phyloP scores from a whole-genome alignment of 352 stramenopile genomes.

The Phytophthora agathidicida region DNA sequence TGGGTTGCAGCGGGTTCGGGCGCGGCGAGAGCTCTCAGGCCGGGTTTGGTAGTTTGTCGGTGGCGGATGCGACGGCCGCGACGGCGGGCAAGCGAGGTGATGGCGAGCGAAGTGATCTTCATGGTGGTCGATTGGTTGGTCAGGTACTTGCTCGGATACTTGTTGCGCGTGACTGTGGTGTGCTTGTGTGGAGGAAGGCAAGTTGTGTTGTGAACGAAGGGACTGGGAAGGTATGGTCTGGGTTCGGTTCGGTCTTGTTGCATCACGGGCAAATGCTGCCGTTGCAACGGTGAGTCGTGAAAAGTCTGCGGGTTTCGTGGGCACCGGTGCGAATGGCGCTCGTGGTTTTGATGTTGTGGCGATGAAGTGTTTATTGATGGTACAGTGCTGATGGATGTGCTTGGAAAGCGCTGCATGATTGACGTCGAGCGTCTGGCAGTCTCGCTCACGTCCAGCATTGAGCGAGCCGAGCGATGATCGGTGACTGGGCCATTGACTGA shows the following conservation, averaged over 20 bases:
- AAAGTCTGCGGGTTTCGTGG: not conserved
- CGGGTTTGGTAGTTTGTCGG: not conserved
- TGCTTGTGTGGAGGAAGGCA: not conserved
- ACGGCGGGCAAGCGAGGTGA: slow-evolving; percentile 1
- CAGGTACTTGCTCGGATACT: no score
- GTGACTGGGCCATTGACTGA: no score
- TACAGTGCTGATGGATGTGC: no score
- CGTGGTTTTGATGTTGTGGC: no score
- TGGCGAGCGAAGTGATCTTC: slow-evolving; percentile 2
- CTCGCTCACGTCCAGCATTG: no score
- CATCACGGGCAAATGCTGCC: not conserved
- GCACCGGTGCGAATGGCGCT: no score
- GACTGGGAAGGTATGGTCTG: not conserved
- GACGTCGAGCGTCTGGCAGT: no score
- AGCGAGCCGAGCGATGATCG: no score
- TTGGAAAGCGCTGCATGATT: no score
- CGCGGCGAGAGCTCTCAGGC: not conserved
- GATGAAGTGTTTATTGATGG: no score
- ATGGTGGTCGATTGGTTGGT: not conserved
- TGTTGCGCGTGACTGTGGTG: no score
- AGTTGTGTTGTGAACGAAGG: not conserved
- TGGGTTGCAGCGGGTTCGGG: not conserved
- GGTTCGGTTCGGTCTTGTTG: not conserved
- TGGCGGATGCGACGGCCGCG: not conserved
- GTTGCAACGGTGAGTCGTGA: no score